Percentiles rank a stretch among this genome's conserved stretches.
phyloP scores from a whole-genome alignment of 805 yeast species.

The Trichomonascus vanleenenianus region DNA sequence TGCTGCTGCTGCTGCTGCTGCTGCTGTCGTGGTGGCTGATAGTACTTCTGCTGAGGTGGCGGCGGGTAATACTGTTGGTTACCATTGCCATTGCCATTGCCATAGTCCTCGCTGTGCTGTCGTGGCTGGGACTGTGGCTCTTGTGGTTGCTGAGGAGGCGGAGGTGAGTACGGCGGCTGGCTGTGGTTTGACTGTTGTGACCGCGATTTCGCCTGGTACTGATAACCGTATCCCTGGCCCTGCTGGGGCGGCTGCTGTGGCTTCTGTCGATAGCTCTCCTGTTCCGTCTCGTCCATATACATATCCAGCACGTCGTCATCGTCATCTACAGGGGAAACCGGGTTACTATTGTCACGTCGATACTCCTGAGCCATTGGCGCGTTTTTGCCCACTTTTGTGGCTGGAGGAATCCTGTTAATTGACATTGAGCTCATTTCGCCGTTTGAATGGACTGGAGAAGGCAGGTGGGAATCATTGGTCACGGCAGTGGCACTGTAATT shows the following conservation, averaged over 20 bases:
- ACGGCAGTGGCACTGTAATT: no score
- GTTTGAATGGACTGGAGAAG: not conserved
- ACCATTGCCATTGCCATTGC: not conserved
- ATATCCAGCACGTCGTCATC: constrained; percentile 1
- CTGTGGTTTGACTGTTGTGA: not conserved
- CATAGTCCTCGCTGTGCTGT: not conserved
- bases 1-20: constrained; percentile 1
- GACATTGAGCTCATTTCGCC: constrained; percentile 8
- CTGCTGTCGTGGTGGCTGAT: not conserved
- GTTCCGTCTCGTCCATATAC: constrained; percentile 2
- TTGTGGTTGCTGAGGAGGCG: not conserved
- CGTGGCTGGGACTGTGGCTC: not conserved
- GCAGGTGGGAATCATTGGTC: no score
- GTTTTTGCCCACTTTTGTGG: constrained; percentile 13
- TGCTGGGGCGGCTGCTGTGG: not conserved
- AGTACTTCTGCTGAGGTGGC: constrained; percentile 4
- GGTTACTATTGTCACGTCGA: constrained; percentile 8
- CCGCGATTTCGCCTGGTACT: not conserved
- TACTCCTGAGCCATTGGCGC: constrained; percentile 18
- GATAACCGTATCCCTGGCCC: not conserved
- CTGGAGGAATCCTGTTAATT: constrained; percentile 18
- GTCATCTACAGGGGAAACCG: no score
- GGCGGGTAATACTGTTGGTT: constrained; percentile 1
- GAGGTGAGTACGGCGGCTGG: not conserved
- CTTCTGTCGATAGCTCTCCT: not conserved